These are phyloP conservation scores for Asterionellopsis glacialis DNA, from an alignment of 108 stramenopile species.

Conservation along the genomic window DNA sequence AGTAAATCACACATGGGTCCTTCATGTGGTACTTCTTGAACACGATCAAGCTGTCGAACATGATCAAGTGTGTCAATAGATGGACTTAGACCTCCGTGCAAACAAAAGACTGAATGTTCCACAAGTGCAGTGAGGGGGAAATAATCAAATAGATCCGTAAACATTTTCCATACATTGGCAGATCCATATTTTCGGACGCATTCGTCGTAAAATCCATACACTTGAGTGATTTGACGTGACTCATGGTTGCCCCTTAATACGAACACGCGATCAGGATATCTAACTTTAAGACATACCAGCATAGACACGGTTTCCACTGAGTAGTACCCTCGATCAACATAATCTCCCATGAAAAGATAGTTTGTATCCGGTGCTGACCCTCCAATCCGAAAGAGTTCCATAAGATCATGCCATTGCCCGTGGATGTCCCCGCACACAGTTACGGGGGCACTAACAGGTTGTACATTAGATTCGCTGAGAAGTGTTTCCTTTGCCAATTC, in stretches of 20 bases:
- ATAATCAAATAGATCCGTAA: conserved; percentile 95
- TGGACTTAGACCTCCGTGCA: conserved; percentile 97
- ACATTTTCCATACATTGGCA: conserved; percentile 96
- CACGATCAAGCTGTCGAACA: conserved; percentile 92
- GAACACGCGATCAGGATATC: conserved; percentile 89
- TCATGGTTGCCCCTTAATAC: conserved; percentile 94
- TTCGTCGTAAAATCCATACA: conserved; percentile 99
- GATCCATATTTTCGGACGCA: conserved; percentile 96
- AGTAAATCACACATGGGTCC: conserved; percentile 97
- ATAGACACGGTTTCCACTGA: conserved; percentile 94
- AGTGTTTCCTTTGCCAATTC: conserved; percentile 78
- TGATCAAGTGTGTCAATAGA: conserved; percentile 93
- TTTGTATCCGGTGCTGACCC: conserved; percentile 95
- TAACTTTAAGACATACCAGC: conserved; percentile 91
- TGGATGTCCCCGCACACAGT: conserved; percentile 91
- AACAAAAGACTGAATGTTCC: conserved; percentile 89
- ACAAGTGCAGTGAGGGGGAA: conserved; percentile 94
- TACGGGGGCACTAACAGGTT: conserved; percentile 83
- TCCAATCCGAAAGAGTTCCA: conserved; percentile 93
- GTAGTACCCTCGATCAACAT: conserved; percentile 97
- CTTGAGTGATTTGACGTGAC: conserved; percentile 91
- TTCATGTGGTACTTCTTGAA: conserved; percentile 96
- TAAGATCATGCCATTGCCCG: conserved; percentile 89
- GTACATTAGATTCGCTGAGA: conserved; percentile 78
- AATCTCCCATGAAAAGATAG: conserved; percentile 99